phyloP scores from a whole-genome alignment of 495 filamentous ascomycete species.

The Chaetomium fimeti region DNA sequence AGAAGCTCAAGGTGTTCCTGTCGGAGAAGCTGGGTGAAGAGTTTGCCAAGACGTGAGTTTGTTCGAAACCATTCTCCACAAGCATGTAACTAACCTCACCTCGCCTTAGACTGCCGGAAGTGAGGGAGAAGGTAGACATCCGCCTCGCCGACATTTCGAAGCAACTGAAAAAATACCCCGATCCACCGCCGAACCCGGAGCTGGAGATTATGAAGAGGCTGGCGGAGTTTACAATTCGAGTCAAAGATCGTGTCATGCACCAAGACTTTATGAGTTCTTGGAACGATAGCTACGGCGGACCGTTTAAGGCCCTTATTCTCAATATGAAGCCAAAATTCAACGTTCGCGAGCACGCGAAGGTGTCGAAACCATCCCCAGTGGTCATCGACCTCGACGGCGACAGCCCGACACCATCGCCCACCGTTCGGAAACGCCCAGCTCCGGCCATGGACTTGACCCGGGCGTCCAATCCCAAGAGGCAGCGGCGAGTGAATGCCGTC shows the following conservation, averaged over 20 bases:
- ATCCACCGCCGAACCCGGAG: constrained; percentile 54
- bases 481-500: constrained; percentile 16
- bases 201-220: constrained; percentile 48
- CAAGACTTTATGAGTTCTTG: constrained; percentile 34
- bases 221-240: constrained; percentile 40
- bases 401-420: constrained; percentile 29
- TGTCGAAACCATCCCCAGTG: constrained; percentile 5
- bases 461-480: constrained; percentile 24
- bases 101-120: constrained; percentile 59
- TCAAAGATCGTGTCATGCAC: constrained; percentile 40
- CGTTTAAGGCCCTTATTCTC: constrained; percentile 40
- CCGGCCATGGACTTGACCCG: constrained; percentile 8
- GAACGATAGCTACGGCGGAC: constrained; percentile 32
- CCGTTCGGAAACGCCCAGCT: constrained; percentile 18
- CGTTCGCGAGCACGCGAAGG: constrained; percentile 27
- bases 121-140: constrained; percentile 56
- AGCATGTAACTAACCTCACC: constrained; percentile 6
- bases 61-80: not conserved
- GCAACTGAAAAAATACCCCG: constrained; percentile 53
- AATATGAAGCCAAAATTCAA: constrained; percentile 47
- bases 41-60: constrained; percentile 47
- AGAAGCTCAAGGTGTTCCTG: too few species aligned
- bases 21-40: too few species aligned
- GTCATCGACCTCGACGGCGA: constrained; percentile 31
- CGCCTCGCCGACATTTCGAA: constrained; percentile 48